Evolutionary conservation across 2,329 filamentous ascomycete genomes (phyloP), one percentile per base, ranked within the genome.

Genomic region (Neofusicoccum ribis): DNA sequence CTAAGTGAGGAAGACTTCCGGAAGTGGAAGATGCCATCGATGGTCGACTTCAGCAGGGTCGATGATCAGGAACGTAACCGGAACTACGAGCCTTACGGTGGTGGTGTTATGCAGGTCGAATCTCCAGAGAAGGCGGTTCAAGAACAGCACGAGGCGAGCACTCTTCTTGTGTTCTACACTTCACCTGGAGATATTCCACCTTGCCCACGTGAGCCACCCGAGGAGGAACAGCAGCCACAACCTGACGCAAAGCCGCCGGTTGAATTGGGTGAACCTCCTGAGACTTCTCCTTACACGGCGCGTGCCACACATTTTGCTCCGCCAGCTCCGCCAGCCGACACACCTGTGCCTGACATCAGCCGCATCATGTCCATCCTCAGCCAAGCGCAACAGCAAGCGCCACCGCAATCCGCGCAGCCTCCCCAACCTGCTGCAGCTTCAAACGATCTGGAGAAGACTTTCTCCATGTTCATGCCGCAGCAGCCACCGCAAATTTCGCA

Each of bases 141-240:
- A 37, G 73, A 81, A 49, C 73, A 74, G 64, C 80, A 80, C 62
- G 82, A 84, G 68, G 77, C 77, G 34, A 76, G 75, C 54, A 83
- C 78, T 23, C 71, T 84, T 34, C 78, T 83, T 72, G 81, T 82
- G 11, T 79, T 79, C 69, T 84, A 84, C 69, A 72, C 74, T 7
- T 73, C 78, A 63, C 70, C 73, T 8, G 76, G 73, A 34, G 81
- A 83, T 63, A 82, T 83, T 59, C 82, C 82, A 11, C 70, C 80
- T 0, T 79, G 76, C 64, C 82, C 82, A 1, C 75, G 77, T 34
- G 82, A 83, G 69, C 81, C 81, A 14, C 61, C 72, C 2, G 77
- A 82, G 63, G 72, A 65, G 36, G 72, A 73, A 47, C 73, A 75
- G 11, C 63, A 65, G 7, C 56, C 56, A 15, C 27, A 60, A 8